These are phyloP conservation scores for Fagopyrum esculentum DNA, from an alignment of 148 eudicot species.

Conservation along the genomic window DNA sequence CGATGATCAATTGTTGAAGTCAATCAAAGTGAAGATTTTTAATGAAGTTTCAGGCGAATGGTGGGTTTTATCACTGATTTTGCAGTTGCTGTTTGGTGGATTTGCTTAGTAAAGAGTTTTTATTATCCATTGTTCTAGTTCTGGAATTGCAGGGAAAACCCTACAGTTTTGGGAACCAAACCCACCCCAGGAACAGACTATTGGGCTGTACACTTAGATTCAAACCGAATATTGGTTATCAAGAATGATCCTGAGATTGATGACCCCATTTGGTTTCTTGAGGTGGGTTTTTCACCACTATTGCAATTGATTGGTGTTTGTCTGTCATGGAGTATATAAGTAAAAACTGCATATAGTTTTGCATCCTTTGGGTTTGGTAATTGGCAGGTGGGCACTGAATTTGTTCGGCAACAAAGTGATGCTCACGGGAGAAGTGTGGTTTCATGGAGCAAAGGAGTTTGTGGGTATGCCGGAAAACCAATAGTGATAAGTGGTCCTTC, in stretches of 20 bases:
- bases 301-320: not conserved
- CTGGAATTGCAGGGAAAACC: slow-evolving; percentile 42
- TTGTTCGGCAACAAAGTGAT: slow-evolving; percentile 49
- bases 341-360: not conserved
- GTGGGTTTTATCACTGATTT: slow-evolving; percentile 11
- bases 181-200: slow-evolving; percentile 47
- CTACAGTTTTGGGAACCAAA: slow-evolving; percentile 63
- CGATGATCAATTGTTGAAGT: slow-evolving; percentile 27
- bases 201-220: slow-evolving; percentile 46
- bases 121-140: slow-evolving; percentile 1
- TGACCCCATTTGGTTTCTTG: slow-evolving; percentile 86
- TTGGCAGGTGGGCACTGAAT: slow-evolving; percentile 71
- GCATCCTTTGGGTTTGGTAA: not conserved
- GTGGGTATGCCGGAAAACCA: slow-evolving; percentile 73
- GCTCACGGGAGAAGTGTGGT: slow-evolving; percentile 53
- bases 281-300: slow-evolving; percentile 33
- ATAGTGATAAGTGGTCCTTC: slow-evolving; percentile 94
- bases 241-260: slow-evolving; percentile 39
- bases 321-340: not conserved
- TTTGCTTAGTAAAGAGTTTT: slow-evolving; percentile 6
- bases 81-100: not conserved
- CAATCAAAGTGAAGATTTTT: slow-evolving; percentile 31
- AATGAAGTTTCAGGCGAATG: slow-evolving; percentile 25
- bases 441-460: slow-evolving; percentile 82
- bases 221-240: slow-evolving; percentile 55